Conservation (phyloP, 2,329 filamentous ascomycete genomes). For the Cryphonectria nitschkei region DNA sequence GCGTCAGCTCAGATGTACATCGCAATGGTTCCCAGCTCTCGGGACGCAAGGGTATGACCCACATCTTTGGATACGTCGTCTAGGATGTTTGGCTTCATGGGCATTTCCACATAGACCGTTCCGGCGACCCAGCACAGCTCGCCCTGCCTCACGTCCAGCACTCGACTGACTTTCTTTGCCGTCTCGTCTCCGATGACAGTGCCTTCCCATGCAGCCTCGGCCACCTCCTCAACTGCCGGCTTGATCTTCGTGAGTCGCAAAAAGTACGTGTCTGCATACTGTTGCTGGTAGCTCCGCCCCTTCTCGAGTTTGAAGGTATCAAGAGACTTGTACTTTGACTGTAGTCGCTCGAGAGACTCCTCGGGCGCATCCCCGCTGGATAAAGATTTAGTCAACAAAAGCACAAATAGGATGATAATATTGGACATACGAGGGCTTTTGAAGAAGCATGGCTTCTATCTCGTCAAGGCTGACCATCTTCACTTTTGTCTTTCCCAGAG, state of each 20-base stretch:
- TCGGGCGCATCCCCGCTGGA: conserved; percentile 42
- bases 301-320: conserved; percentile 74
- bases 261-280: conserved; percentile 98
- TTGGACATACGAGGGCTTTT: conserved; percentile 51
- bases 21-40: not conserved
- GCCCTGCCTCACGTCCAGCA: conserved; percentile 93
- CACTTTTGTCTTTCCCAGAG: conserved; percentile 21
- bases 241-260: conserved; percentile 86
- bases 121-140: conserved; percentile 94
- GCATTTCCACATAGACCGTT: conserved; percentile 97
- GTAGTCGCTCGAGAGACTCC: conserved; percentile 51
- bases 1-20: not conserved
- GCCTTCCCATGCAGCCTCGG: conserved; percentile 74
- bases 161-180: conserved; percentile 78
- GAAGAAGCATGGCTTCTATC: conserved; percentile 49
- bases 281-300: conserved; percentile 81
- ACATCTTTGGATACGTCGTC: conserved; percentile 95
- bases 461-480: conserved; percentile 51
- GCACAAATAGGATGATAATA: conserved; percentile 4
- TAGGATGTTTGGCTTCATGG: conserved; percentile 91
- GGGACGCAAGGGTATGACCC: conserved; percentile 36
- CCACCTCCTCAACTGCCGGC: conserved; percentile 76
- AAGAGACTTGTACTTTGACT: conserved; percentile 71
- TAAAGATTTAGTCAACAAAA: conserved; percentile 25
- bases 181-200: conserved; percentile 76